Conservation (phyloP, 2,329 filamentous ascomycete genomes). For the Alternaria panax region DNA sequence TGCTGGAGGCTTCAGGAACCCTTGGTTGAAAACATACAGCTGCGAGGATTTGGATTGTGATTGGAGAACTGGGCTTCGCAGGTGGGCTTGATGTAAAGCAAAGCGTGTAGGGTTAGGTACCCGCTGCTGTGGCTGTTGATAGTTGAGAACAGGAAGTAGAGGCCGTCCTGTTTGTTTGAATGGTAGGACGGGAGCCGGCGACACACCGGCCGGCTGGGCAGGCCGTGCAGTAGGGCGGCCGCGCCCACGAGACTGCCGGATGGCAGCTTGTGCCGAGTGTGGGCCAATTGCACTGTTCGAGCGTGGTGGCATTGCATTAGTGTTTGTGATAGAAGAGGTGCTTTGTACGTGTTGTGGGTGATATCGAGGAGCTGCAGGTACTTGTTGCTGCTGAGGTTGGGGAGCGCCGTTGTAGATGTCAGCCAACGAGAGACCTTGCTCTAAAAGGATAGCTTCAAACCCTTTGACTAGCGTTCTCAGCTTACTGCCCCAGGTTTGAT, state of each 20-base stretch:
- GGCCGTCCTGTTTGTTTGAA: not conserved
- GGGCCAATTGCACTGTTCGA: not conserved
- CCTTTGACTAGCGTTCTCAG: constrained; percentile 9
- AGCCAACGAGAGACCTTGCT: not conserved
- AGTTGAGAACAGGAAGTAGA: constrained; percentile 49
- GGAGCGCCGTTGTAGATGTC: not conserved
- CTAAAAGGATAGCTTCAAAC: constrained; percentile 1
- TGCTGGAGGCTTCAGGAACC: constrained; percentile 59
- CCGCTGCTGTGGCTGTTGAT: constrained; percentile 47
- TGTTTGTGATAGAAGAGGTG: not conserved
- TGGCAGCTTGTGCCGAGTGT: constrained; percentile 9
- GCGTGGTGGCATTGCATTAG: not conserved
- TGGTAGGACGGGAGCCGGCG: not conserved
- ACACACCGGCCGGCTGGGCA: not conserved
- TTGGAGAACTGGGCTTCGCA: constrained; percentile 61
- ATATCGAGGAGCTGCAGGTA: not conserved
- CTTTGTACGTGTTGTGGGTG: not conserved
- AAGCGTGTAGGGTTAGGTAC: constrained; percentile 56
- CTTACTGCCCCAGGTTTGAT: constrained; percentile 7
- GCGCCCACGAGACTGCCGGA: constrained; percentile 12
- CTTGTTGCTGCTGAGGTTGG: constrained; percentile 6
- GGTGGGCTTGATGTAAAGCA: constrained; percentile 66
- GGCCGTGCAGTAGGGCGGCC: not conserved
- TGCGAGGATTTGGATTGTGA: constrained; percentile 20
- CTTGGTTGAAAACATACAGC: constrained; percentile 66